phyloP scores from a whole-genome alignment of 495 filamentous ascomycete species.

The Apiosordaria backusii region DNA sequence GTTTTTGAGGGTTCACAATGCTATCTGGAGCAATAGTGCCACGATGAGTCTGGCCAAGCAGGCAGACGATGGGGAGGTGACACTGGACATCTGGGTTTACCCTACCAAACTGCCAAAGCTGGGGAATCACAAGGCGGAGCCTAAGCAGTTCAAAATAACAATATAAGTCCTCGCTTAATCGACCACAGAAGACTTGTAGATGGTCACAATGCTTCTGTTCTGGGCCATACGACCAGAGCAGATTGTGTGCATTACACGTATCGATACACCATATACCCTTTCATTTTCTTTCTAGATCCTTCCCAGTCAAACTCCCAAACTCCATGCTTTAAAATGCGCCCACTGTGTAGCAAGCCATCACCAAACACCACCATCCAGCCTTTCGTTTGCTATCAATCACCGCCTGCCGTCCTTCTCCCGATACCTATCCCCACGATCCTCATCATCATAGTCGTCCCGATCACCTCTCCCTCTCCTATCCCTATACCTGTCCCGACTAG shows the following conservation, averaged over 20 bases:
- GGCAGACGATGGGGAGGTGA: neutral
- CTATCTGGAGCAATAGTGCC: neutral
- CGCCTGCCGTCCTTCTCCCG: neutral
- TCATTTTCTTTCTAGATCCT: neutral
- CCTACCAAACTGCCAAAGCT: neutral
- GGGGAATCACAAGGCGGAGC: neutral
- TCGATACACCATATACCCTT: no score
- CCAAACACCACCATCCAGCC: neutral
- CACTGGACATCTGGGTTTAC: neutral
- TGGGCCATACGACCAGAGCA: no score
- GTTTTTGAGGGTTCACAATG: neutral
- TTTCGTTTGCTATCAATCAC: neutral
- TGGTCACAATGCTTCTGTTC: no score
- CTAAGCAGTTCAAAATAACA: neutral
- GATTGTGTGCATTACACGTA: no score
- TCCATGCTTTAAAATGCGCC: neutral
- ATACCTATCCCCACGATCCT: constrained; percentile 1
- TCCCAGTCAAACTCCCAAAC: neutral
- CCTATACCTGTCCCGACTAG: neutral
- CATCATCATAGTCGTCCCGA: neutral
- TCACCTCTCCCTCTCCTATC: neutral
- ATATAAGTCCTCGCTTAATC: neutral
- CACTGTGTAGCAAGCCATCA: neutral
- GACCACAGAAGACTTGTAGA: no score
- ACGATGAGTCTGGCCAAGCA: neutral